Evolutionary conservation across 2,329 filamentous ascomycete species (phyloP).

Genomic region (Geosmithia flava): DNA sequence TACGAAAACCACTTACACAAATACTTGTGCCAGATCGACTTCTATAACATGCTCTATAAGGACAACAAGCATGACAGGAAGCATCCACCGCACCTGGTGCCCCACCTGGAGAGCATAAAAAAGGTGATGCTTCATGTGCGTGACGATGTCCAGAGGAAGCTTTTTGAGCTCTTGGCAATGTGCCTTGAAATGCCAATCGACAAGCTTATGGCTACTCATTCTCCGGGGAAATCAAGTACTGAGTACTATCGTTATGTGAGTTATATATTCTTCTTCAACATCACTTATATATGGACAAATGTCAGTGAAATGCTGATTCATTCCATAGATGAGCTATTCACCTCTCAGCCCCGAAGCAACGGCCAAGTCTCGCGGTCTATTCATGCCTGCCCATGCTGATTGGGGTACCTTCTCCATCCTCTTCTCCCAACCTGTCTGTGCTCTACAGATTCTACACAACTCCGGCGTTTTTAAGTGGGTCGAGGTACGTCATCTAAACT

Average conservation of each 20-base stretch:
- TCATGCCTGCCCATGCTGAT: conserved; percentile 26
- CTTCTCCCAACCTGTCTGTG: conserved; percentile 24
- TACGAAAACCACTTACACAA: neutral
- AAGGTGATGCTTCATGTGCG: conserved; percentile 14
- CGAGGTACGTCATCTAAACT: neutral
- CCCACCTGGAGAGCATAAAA: conserved; percentile 11
- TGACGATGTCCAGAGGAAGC: conserved; percentile 14
- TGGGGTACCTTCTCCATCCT: conserved; percentile 25
- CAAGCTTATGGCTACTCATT: conserved; percentile 20
- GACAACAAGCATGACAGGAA: conserved; percentile 8
- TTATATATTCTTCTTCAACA: neutral
- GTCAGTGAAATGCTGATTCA: neutral
- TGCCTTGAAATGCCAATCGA: conserved; percentile 23
- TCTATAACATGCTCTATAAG: neutral
- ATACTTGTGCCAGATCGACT: neutral
- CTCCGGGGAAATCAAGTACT: conserved; percentile 19
- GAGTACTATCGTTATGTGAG: conserved; percentile 22
- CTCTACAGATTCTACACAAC: conserved; percentile 22
- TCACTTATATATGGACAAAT: neutral
- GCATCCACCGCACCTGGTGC: conserved; percentile 11
- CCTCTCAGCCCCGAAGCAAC: conserved; percentile 20
- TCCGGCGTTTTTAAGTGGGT: conserved; percentile 23
- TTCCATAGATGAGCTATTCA: conserved; percentile 20
- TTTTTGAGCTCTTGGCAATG: conserved; percentile 23
- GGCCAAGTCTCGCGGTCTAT: conserved; percentile 21